These are phyloP conservation scores for Tetracladium setigerum DNA, from an alignment of 495 filamentous ascomycete species.

Conservation along the genomic window DNA sequence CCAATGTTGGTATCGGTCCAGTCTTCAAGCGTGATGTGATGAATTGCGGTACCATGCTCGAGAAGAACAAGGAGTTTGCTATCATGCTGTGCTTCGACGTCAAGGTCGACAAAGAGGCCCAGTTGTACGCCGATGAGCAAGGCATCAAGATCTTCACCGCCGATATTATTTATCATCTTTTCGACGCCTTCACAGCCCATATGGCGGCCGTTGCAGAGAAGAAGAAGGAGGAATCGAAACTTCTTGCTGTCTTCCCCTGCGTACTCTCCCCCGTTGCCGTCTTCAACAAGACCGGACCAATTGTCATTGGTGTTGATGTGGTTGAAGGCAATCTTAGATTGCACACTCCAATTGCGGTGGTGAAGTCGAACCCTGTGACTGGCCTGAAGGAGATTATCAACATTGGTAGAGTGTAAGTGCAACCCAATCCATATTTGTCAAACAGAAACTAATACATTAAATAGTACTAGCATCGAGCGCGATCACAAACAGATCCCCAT, in stretches of 20 bases:
- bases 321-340: conserved; percentile 77
- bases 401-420: conserved; percentile 90
- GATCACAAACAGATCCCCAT: conserved; percentile 91
- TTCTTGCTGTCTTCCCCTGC: conserved; percentile 94
- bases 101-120: conserved; percentile 96
- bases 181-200: conserved; percentile 92
- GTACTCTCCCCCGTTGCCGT: conserved; percentile 82
- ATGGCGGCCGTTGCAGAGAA: conserved; percentile 78
- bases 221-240: conserved; percentile 93
- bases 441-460: conserved; percentile 6
- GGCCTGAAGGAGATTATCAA: conserved; percentile 73
- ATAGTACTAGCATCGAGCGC: conserved; percentile 84
- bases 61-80: conserved; percentile 90
- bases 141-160: conserved; percentile 98
- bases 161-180: conserved; percentile 98
- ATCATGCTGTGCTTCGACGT: conserved; percentile 99
- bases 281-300: conserved; percentile 97
- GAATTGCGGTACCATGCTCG: conserved; percentile 92
- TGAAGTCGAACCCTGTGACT: conserved; percentile 72
- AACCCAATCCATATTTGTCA: not conserved
- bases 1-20: conserved; percentile 94
- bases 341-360: conserved; percentile 79
- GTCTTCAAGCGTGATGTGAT: conserved; percentile 99
- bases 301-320: conserved; percentile 94
- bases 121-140: conserved; percentile 83